These are phyloP conservation scores for Huntiella savannae DNA, from an alignment of 2,329 filamentous ascomycete species.

Conservation along the genomic window DNA sequence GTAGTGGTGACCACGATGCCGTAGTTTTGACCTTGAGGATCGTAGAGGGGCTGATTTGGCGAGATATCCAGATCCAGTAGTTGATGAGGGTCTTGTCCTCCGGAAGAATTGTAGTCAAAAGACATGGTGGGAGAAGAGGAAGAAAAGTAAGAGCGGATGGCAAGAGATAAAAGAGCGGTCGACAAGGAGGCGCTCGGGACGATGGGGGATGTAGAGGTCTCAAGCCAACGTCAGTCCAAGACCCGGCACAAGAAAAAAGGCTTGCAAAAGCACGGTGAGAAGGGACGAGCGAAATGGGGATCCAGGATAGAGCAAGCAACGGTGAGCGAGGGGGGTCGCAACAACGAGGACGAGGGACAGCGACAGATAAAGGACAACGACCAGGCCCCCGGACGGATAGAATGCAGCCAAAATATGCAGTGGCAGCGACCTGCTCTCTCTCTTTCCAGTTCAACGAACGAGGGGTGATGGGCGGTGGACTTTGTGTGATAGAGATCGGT, in stretches of 20 bases:
- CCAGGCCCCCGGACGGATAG: background rate
- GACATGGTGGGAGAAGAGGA: slow-evolving; percentile 10
- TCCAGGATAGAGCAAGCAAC: slow-evolving; percentile 1
- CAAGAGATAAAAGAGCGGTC: slow-evolving; percentile 8
- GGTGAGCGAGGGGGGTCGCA: slow-evolving; percentile 2
- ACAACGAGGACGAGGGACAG: background rate
- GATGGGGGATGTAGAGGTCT: slow-evolving; percentile 5
- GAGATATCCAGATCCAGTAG: slow-evolving; percentile 6
- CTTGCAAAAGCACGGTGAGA: slow-evolving; percentile 6
- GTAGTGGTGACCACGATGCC: slow-evolving; percentile 5
- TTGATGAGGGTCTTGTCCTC: slow-evolving; percentile 7
- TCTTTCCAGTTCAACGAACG: too few species aligned
- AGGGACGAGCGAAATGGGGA: background rate
- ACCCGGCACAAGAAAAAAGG: slow-evolving; percentile 2
- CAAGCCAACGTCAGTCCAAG: slow-evolving; percentile 7
- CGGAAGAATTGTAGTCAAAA: slow-evolving; percentile 10
- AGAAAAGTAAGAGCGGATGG: slow-evolving; percentile 2
- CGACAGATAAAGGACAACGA: background rate
- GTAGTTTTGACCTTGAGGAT: slow-evolving; percentile 17
- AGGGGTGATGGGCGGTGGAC: background rate
- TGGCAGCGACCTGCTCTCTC: background rate
- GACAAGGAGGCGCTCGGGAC: slow-evolving; percentile 4
- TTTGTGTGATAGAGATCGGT: too few species aligned
- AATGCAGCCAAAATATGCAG: slow-evolving; percentile 1
- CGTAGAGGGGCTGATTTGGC: slow-evolving; percentile 7